A percentile compares a stretch with the other conserved stretches of the same genome.
Evolutionary conservation across 768 basidiomycete genomes (phyloP).

Genomic region (Psilocybe cubensis): DNA sequence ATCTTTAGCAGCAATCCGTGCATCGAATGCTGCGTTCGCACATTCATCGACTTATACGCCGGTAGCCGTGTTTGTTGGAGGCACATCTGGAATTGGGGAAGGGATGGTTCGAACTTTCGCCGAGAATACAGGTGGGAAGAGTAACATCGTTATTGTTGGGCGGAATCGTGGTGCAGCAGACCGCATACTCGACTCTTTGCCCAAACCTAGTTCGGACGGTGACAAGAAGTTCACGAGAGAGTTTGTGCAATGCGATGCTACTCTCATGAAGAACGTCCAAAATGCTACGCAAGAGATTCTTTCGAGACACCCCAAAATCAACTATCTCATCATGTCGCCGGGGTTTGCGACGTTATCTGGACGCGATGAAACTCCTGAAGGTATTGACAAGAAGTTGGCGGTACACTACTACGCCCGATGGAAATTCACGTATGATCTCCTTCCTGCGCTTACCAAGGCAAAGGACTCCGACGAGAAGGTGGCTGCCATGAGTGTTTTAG

Average conservation of each 20-base stretch:
- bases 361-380: conserved; percentile 30
- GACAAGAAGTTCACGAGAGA: conserved; percentile 34
- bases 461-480: conserved; percentile 50
- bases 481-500: conserved; percentile 50
- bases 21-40: conserved; percentile 34
- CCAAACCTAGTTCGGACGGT: conserved; percentile 23
- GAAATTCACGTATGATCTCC: conserved; percentile 50
- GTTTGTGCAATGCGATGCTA: conserved; percentile 56
- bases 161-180: conserved; percentile 54
- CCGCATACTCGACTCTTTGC: conserved; percentile 44
- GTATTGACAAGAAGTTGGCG: conserved; percentile 31
- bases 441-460: conserved; percentile 47
- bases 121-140: conserved; percentile 49
- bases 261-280: conserved; percentile 56
- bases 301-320: conserved; percentile 44
- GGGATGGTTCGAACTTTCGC: conserved; percentile 51
- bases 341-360: conserved; percentile 36
- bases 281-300: conserved; percentile 30
- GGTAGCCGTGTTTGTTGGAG: conserved; percentile 46
- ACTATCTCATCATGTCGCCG: conserved; percentile 53
- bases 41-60: conserved; percentile 25
- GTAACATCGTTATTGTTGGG: conserved; percentile 56
- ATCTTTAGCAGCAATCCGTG: conserved; percentile 29
- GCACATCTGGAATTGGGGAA: conserved; percentile 52
- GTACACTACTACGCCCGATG: conserved; percentile 41